Evolutionary conservation across 371 early-diverging fungal species (phyloP).

Genomic region (Mortierella sp.): DNA sequence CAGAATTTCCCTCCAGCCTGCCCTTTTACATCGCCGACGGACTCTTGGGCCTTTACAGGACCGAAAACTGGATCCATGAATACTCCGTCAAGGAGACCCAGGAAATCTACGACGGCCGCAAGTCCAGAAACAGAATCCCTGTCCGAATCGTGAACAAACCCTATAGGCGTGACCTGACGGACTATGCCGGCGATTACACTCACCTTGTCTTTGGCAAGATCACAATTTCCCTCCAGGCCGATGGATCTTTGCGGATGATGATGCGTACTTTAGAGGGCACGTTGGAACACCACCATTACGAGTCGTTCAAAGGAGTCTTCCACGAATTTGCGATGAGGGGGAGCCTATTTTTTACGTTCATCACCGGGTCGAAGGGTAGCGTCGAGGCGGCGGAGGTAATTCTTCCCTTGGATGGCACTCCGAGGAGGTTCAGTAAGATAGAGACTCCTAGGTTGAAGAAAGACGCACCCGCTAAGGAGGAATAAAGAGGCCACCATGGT

Average conservation of each 20-base stretch:
- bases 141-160: slow-evolving; percentile 12
- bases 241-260: not conserved
- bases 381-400: no score
- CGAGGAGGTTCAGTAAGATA: no score
- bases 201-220: not conserved
- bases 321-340: not conserved
- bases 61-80: slow-evolving; percentile 17
- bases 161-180: not conserved
- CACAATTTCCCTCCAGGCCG: not conserved
- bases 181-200: slow-evolving; percentile 16
- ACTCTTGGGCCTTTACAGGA: not conserved
- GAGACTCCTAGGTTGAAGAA: no score
- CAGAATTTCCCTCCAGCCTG: not conserved
- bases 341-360: not conserved
- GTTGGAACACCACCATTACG: slow-evolving; percentile 20
- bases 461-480: no score
- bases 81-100: slow-evolving; percentile 7
- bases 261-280: not conserved
- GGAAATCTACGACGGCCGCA: not conserved
- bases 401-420: no score
- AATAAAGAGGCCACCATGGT: no score
- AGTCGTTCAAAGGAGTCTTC: not conserved
- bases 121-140: not conserved
- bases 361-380: no score
- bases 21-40: slow-evolving; percentile 14